phyloP scores from a whole-genome alignment of 805 yeast species.

The Candida dendrica region DNA sequence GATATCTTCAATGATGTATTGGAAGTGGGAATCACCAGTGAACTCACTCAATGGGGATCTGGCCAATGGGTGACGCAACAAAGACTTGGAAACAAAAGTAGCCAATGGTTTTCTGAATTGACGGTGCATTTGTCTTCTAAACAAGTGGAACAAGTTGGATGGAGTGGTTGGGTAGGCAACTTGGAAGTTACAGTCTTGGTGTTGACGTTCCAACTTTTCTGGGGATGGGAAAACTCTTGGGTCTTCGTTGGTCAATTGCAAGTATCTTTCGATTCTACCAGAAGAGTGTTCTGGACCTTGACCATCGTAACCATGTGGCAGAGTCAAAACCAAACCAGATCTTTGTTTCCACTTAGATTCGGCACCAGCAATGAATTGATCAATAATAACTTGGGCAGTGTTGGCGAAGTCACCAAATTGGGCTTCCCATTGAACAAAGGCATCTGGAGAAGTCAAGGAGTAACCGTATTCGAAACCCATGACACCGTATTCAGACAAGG shows the following conservation, averaged over 20 bases:
- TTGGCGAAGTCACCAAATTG: constrained; percentile 99
- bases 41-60: constrained; percentile 79
- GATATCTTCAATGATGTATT: constrained; percentile 91
- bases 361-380: constrained; percentile 94
- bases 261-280: constrained; percentile 94
- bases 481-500: constrained; percentile 97
- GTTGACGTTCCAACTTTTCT: constrained; percentile 90
- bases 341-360: constrained; percentile 99
- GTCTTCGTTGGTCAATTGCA: constrained; percentile 94
- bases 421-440: constrained; percentile 97
- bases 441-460: constrained; percentile 95
- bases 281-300: constrained; percentile 99
- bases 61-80: constrained; percentile 96
- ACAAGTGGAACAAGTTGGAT: constrained; percentile 88
- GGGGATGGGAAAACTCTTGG: constrained; percentile 87
- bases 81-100: constrained; percentile 83
- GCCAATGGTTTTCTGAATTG: constrained; percentile 93
- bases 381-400: constrained; percentile 96
- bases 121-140: constrained; percentile 99
- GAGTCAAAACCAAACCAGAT: constrained; percentile 87
- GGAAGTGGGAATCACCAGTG: constrained; percentile 86
- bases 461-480: constrained; percentile 99
- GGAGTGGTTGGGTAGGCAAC: constrained; percentile 98
- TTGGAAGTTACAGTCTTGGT: constrained; percentile 98
- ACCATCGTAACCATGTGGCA: constrained; percentile 99